phyloP scores from a whole-genome alignment of 2,329 filamentous ascomycete species.

The Diaporthe velutina region DNA sequence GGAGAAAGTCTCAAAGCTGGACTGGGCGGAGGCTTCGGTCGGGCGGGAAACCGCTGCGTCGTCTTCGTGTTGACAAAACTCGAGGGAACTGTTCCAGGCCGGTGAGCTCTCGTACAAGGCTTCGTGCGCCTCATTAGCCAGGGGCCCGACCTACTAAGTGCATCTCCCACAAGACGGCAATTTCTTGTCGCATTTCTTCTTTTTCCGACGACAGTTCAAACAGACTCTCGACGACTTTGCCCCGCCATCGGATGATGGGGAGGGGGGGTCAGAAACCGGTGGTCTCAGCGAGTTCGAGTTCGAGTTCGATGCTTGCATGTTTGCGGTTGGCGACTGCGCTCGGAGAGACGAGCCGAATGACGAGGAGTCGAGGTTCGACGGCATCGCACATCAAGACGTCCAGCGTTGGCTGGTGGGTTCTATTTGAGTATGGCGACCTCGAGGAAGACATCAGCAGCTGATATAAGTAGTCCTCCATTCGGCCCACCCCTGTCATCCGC shows the following conservation, averaged over 20 bases:
- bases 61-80: constrained; percentile 46
- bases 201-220: constrained; percentile 46
- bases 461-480: constrained; percentile 36
- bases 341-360: background rate
- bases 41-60: constrained; percentile 38
- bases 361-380: background rate
- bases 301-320: constrained; percentile 36
- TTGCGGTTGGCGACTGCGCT: constrained; percentile 15
- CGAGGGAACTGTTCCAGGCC: constrained; percentile 42
- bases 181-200: constrained; percentile 48
- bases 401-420: constrained; percentile 22
- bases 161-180: constrained; percentile 47
- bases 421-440: constrained; percentile 31
- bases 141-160: constrained; percentile 44
- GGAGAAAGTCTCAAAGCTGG: constrained; percentile 32
- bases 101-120: constrained; percentile 19
- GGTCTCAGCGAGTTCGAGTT: constrained; percentile 34
- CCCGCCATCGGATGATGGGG: constrained; percentile 40
- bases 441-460: constrained; percentile 35
- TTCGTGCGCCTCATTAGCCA: background rate
- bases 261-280: constrained; percentile 39
- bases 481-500: constrained; percentile 35
- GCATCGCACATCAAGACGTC: constrained; percentile 24
- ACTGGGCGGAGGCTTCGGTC: constrained; percentile 31
- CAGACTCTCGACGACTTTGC: constrained; percentile 46